Percentiles rank a stretch among this genome's conserved stretches.
phyloP scores from a whole-genome alignment of 768 basidiomycete species.

The Lentinula boryana region DNA sequence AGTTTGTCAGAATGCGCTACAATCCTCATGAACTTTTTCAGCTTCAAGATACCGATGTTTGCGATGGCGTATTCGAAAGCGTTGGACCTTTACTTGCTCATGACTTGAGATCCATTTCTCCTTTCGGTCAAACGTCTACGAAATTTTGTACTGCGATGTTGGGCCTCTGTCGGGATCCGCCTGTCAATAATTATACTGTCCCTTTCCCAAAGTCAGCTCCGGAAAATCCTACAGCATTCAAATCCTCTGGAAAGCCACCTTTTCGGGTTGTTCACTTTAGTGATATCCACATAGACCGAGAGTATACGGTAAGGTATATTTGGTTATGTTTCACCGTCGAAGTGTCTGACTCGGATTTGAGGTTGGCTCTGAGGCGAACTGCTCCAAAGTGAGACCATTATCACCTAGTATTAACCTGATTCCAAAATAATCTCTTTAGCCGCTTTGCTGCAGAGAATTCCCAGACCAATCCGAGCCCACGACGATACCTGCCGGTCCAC shows the following conservation, averaged over 20 bases:
- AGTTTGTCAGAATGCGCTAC: neutral
- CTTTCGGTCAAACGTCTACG: slow-evolving; percentile 40
- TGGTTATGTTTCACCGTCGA: neutral
- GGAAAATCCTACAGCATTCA: slow-evolving; percentile 23
- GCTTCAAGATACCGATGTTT: slow-evolving; percentile 54
- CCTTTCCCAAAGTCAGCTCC: slow-evolving; percentile 40
- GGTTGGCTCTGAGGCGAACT: slow-evolving; percentile 48
- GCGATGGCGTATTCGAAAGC: slow-evolving; percentile 40
- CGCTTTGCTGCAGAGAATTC: slow-evolving; percentile 55
- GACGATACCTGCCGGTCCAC: slow-evolving; percentile 38
- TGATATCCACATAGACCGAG: slow-evolving; percentile 57
- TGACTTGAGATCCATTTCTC: slow-evolving; percentile 42
- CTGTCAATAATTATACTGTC: slow-evolving; percentile 37
- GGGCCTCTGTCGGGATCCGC: slow-evolving; percentile 46
- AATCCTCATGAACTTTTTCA: slow-evolving; percentile 11
- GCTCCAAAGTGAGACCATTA: slow-evolving; percentile 29
- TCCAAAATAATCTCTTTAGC: slow-evolving; percentile 17
- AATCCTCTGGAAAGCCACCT: slow-evolving; percentile 32
- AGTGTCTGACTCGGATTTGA: slow-evolving; percentile 14
- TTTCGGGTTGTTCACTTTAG: slow-evolving; percentile 58
- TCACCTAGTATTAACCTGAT: too few species aligned
- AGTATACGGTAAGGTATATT: slow-evolving; percentile 36
- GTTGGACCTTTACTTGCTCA: slow-evolving; percentile 57
- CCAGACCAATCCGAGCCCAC: slow-evolving; percentile 31
- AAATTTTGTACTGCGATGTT: slow-evolving; percentile 51